Evolutionary conservation across 2,329 filamentous ascomycete genomes (phyloP).

Genomic region (Ceratocystis destructans): DNA sequence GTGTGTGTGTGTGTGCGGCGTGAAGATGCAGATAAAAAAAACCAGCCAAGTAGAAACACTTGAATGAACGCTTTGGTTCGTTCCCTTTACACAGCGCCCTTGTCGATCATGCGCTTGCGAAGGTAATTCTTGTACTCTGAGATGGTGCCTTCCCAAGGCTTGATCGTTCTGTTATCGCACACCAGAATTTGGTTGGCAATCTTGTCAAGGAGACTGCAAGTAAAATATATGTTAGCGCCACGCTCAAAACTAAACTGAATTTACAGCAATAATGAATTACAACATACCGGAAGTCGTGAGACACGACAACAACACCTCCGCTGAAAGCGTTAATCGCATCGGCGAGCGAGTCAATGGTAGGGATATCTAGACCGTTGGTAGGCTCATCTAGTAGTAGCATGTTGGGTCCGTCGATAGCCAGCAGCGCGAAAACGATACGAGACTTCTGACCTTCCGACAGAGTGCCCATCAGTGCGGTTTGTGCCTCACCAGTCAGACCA

Average conservation of each 20-base stretch:
- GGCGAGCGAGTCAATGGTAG: constrained; percentile 92
- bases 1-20: not conserved
- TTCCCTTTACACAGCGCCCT: constrained; percentile 59
- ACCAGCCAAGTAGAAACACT: not conserved
- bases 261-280: not conserved
- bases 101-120: constrained; percentile 93
- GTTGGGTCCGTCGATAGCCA: constrained; percentile 92
- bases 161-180: constrained; percentile 94
- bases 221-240: constrained; percentile 20
- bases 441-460: constrained; percentile 96
- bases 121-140: constrained; percentile 96
- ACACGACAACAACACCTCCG: constrained; percentile 94
- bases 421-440: constrained; percentile 91
- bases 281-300: constrained; percentile 92
- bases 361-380: constrained; percentile 98
- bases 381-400: constrained; percentile 97
- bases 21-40: not conserved
- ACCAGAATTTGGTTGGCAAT: constrained; percentile 99
- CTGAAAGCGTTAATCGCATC: constrained; percentile 95
- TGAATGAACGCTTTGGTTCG: not conserved
- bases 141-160: constrained; percentile 76
- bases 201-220: constrained; percentile 77
- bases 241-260: constrained; percentile 19
- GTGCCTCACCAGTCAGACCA: constrained; percentile 80
- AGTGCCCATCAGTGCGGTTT: constrained; percentile 96